Evolutionary conservation across 202 grass and related monocot species (phyloP).

Genomic region (Schoenoplectus tabernaemontani): DNA sequence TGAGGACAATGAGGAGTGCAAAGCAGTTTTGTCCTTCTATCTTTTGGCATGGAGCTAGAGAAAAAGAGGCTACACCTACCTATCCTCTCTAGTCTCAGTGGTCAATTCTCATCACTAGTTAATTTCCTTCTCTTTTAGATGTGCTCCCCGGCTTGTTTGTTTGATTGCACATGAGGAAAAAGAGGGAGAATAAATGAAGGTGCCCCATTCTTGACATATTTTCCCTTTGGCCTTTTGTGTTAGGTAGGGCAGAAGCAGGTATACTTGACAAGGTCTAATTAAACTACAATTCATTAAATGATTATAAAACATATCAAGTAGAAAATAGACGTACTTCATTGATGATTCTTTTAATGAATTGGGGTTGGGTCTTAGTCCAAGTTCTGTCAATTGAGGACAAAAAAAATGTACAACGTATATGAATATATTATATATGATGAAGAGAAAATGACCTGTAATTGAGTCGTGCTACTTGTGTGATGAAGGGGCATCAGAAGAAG

Average conservation of each 20-base stretch:
- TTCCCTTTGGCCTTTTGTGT: slow-evolving; percentile 13
- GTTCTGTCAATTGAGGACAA: not conserved
- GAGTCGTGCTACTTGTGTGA: too few species aligned
- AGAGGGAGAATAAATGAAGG: not conserved
- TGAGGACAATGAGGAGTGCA: not conserved
- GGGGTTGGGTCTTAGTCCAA: not conserved
- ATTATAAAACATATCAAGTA: not conserved
- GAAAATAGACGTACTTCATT: not conserved
- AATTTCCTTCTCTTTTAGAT: not conserved
- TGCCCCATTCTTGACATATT: not conserved
- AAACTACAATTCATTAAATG: not conserved
- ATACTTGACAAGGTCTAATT: not conserved
- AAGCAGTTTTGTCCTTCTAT: slow-evolving; percentile 24
- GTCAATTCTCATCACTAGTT: not conserved
- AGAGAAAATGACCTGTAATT: not conserved
- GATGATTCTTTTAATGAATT: not conserved
- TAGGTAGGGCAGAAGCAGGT: slow-evolving; percentile 5
- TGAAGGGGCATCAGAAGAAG: too few species aligned
- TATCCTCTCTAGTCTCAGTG: not conserved
- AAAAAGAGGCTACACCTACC: slow-evolving; percentile 23
- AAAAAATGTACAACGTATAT: not conserved
- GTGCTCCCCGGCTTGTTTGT: not conserved
- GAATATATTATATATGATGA: not conserved
- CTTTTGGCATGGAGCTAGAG: slow-evolving; percentile 13
- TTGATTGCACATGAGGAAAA: slow-evolving; percentile 9